Conservation (phyloP, 2,329 filamentous ascomycete species). For the Penicillium fuscoglaucum region DNA sequence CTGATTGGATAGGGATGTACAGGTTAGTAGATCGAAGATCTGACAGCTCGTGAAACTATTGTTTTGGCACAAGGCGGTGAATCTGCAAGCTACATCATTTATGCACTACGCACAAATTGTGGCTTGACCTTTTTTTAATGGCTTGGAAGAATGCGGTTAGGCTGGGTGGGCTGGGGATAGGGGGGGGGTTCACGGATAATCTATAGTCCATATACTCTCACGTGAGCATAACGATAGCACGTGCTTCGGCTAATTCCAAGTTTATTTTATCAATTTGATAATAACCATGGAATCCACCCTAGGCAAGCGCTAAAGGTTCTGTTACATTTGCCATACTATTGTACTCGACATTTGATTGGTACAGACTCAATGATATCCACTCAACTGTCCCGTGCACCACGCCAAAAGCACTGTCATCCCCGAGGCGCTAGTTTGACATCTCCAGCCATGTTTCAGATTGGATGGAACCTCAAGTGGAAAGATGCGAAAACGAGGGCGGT, state of each 20-base stretch:
- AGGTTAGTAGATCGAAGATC: conserved; percentile 16
- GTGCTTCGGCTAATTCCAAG: background rate
- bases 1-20: conserved; percentile 15
- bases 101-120: background rate
- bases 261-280: background rate
- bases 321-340: background rate
- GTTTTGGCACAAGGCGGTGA: conserved; percentile 2
- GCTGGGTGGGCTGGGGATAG: too few relatives aligned
- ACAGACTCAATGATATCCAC: background rate
- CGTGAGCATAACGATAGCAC: background rate
- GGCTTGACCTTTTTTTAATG: background rate
- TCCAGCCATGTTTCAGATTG: conserved; percentile 26
- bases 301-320: background rate
- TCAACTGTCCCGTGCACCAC: background rate
- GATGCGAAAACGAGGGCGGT: background rate
- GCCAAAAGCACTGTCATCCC: conserved; percentile 12
- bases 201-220: background rate
- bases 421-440: conserved; percentile 22
- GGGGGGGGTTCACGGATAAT: too few relatives aligned
- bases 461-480: conserved; percentile 3
- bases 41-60: background rate
- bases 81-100: background rate
- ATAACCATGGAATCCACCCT: background rate
- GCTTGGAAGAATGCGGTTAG: background rate
- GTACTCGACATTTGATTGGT: background rate